Evolutionary conservation across 1,284 basidiomycete genomes (phyloP), one percentile per base, ranked within the genome.

Genomic region (Cutaneotrichosporon daszewskae): DNA sequence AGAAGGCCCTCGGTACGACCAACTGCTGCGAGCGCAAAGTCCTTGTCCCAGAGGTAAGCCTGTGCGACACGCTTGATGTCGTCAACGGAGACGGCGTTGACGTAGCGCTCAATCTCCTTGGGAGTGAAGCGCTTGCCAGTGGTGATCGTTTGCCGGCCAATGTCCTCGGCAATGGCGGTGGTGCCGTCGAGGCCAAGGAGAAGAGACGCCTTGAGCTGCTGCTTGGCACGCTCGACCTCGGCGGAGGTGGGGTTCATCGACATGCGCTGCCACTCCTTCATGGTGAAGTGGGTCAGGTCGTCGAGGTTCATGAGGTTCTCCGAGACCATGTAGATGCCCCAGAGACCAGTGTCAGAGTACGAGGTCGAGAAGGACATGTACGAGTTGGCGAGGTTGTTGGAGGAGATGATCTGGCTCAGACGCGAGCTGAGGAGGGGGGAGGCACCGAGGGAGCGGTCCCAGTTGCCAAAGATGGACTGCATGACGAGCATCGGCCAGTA

Each of bases 311-410:
- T 77, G 45, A 88, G 42, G 69, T 96, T 96, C 79, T 98, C 95
- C 22, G 87, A 84, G 47, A 91, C 87, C 47, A 96, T 75, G 79
- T 98, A 98, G 75, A 96, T 90, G 64, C 95, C 95, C 95, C 95
- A 98, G 35, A 99, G 83, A 64, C 94, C 95, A 16, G 92, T 98
- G 74, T 98, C 95, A 14, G 91, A 92, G 78, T 99, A 99, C n/a
- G 87, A 92, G 11, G 95, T 98, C 31, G 89, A 95, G 83, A 98
- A 99, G 54, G 87, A 90, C 89, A 97, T 95, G 84, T 88, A 98
- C 57, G 86, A 91, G 79, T 98, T 99, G 65, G 95, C 94, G 66
- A 98, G 86, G 77, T 90, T 90, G 81, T 97, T 86, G 53, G 79
- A 78, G 37, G 89, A 89, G 64, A 98, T 77, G 70, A 91, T 86